Percentiles rank a stretch among this genome's conserved stretches.
Evolutionary conservation across 345 rosid species (phyloP).

Genomic region (Corchorus capsularis): DNA sequence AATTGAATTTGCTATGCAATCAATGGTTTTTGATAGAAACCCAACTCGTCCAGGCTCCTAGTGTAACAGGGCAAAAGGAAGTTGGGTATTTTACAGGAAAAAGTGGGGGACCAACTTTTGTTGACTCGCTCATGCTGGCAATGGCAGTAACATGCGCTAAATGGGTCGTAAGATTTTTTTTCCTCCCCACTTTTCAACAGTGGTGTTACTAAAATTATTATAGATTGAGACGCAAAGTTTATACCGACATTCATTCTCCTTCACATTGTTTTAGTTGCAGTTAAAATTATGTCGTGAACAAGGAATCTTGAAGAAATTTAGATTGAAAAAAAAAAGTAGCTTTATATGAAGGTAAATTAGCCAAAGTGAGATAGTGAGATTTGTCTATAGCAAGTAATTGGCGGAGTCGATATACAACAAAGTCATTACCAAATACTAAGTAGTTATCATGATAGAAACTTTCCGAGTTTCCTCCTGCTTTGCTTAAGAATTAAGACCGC

Average conservation of each 20-base stretch:
- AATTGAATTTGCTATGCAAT: too few species aligned
- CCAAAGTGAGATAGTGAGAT: background rate
- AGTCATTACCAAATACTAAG: background rate
- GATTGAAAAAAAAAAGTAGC: background rate
- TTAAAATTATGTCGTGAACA: background rate
- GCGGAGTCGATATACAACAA: background rate
- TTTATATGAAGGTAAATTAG: background rate
- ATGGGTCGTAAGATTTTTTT: too few species aligned
- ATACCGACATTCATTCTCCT: background rate
- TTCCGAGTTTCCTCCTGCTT: too few species aligned
- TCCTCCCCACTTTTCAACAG: too few species aligned
- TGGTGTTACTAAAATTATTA: too few species aligned
- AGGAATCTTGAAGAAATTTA: background rate
- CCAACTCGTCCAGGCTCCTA: too few species aligned
- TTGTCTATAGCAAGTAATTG: background rate
- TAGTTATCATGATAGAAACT: background rate
- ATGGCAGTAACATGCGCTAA: too few species aligned
- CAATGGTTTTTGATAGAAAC: too few species aligned
- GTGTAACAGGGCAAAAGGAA: too few species aligned
- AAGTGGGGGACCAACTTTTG: too few species aligned
- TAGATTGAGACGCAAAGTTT: background rate
- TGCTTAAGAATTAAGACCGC: background rate
- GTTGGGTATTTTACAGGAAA: too few species aligned
- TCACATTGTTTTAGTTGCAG: background rate
- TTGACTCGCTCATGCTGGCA: too few species aligned